Conservation (phyloP, 768 basidiomycete species). For the Boletus eberwhitei region DNA sequence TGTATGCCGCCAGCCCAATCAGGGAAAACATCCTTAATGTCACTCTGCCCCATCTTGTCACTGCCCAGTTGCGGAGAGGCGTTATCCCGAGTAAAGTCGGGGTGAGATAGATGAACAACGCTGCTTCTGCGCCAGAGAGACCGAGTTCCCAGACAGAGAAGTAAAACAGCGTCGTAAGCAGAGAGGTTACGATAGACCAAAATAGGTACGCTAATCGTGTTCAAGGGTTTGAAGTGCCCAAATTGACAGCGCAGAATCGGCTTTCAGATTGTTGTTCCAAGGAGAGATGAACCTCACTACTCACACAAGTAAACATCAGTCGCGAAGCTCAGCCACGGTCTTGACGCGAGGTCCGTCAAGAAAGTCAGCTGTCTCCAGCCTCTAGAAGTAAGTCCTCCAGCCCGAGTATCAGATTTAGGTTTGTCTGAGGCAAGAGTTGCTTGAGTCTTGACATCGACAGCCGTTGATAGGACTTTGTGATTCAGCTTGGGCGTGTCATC, state of each 20-base stretch:
- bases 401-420: background rate
- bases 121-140: slow-evolving; percentile 76
- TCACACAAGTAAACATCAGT: slow-evolving; percentile 59
- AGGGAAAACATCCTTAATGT: slow-evolving; percentile 49
- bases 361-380: background rate
- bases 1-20: slow-evolving; percentile 52
- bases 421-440: background rate
- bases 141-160: slow-evolving; percentile 91
- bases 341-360: background rate
- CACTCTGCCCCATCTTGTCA: slow-evolving; percentile 47
- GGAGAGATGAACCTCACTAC: background rate
- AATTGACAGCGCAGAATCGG: background rate
- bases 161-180: slow-evolving; percentile 82
- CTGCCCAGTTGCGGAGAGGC: slow-evolving; percentile 42
- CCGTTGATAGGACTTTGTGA: background rate
- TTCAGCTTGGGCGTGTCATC: background rate
- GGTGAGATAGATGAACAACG: slow-evolving; percentile 68
- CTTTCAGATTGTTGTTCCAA: slow-evolving; percentile 5
- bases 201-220: slow-evolving; percentile 61
- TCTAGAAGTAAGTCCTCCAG: background rate
- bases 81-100: slow-evolving; percentile 56
- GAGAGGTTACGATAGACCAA: slow-evolving; percentile 79
- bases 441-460: background rate
- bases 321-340: slow-evolving; percentile 32
- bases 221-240: background rate